Evolutionary conservation across 192 early-diverging fungal genomes (phyloP).

Genomic region (Fimicolochytrium jonesii): DNA sequence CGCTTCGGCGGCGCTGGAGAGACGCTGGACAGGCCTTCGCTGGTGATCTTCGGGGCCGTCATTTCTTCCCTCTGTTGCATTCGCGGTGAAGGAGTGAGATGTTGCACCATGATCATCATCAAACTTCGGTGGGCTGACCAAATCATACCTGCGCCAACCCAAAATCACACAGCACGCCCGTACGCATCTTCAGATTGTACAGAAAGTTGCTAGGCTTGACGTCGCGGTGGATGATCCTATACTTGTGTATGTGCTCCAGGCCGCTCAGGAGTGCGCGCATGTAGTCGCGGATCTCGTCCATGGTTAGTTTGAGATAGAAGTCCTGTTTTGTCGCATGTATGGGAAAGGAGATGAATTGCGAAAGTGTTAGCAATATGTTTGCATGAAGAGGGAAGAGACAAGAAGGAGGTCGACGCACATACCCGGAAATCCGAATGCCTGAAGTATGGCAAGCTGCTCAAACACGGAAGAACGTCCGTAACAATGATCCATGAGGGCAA

Average conservation of each 20-base stretch:
- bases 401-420: too few species aligned
- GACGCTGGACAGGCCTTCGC: not conserved
- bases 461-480: too few species aligned
- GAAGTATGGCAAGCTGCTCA: constrained; percentile 76
- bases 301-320: constrained; percentile 58
- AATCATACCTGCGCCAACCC: constrained; percentile 68
- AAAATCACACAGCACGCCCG: constrained; percentile 89
- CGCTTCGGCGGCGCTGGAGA: not conserved
- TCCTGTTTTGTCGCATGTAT: too few species aligned
- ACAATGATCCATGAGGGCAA: too few species aligned
- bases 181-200: constrained; percentile 62
- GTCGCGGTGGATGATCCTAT: constrained; percentile 82
- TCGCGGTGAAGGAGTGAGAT: not conserved
- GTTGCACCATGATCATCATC: not conserved
- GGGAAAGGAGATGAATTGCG: too few species aligned
- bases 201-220: constrained; percentile 95
- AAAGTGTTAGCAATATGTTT: too few species aligned
- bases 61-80: not conserved
- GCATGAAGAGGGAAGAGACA: too few species aligned
- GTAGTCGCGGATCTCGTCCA: constrained; percentile 73
- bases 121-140: not conserved
- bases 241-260: constrained; percentile 63
- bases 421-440: constrained; percentile 78
- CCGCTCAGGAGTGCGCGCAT: constrained; percentile 68
- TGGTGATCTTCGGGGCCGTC: not conserved